phyloP scores from a whole-genome alignment of 352 stramenopile species.

The Globisporangium barbulae region DNA sequence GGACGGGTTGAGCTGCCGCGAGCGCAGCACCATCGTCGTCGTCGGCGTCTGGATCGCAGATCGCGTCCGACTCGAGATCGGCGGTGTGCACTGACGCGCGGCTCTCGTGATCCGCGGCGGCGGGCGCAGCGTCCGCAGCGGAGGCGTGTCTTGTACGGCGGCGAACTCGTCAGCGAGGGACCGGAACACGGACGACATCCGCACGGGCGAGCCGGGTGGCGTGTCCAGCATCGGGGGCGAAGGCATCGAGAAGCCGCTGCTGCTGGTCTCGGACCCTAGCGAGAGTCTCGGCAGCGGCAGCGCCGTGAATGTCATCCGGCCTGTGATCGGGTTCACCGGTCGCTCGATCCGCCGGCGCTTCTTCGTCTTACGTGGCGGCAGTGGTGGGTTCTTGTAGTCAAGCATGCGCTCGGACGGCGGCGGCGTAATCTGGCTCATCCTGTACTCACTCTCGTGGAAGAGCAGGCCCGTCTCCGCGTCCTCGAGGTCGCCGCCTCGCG shows the following conservation, averaged over 20 bases:
- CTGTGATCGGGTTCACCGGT: slow-evolving; percentile 13
- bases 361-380: slow-evolving; percentile 38
- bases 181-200: slow-evolving; percentile 40
- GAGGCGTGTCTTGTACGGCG: slow-evolving; percentile 53
- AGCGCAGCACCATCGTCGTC: slow-evolving; percentile 52
- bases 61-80: slow-evolving; percentile 27
- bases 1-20: slow-evolving; percentile 48
- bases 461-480: slow-evolving; percentile 21
- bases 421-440: slow-evolving; percentile 53
- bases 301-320: slow-evolving; percentile 14
- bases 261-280: slow-evolving; percentile 12
- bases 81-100: slow-evolving; percentile 32
- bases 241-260: slow-evolving; percentile 17
- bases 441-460: slow-evolving; percentile 24
- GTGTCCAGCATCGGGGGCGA: slow-evolving; percentile 30
- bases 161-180: slow-evolving; percentile 67
- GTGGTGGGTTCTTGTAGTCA: slow-evolving; percentile 61
- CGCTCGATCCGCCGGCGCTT: slow-evolving; percentile 26
- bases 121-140: slow-evolving; percentile 34
- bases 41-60: slow-evolving; percentile 44
- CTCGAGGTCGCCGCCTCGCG: slow-evolving; percentile 1
- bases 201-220: slow-evolving; percentile 25
- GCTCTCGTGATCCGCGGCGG: slow-evolving; percentile 49
- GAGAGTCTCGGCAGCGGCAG: slow-evolving; percentile 19
- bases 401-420: slow-evolving; percentile 65